Percentiles rank a stretch among this genome's conserved stretches.
Evolutionary conservation across 148 eudicot genomes (phyloP).

Genomic region (Cornus kousa): DNA sequence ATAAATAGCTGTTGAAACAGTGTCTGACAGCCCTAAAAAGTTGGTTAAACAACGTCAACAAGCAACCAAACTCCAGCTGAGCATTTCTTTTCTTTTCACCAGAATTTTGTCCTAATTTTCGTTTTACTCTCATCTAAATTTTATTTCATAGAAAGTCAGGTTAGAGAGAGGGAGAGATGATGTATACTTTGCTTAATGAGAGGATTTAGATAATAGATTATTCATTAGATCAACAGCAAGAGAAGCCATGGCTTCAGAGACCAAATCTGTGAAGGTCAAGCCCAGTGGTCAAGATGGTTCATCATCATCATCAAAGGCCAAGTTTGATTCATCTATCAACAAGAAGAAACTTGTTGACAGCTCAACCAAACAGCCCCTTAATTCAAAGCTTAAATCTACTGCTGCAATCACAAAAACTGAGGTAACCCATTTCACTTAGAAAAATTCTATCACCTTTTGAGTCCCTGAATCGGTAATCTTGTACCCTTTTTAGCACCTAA

Average conservation of each 20-base stretch:
- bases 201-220: too few relatives aligned
- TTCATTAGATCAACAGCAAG: neutral
- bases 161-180: neutral
- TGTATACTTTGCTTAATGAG: too few relatives aligned
- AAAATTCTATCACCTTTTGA: constrained; percentile 5
- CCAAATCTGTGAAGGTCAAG: constrained; percentile 34
- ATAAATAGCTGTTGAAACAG: too few relatives aligned
- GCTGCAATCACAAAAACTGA: constrained; percentile 37
- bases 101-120: too few relatives aligned
- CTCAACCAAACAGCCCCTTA: constrained; percentile 31
- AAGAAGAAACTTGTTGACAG: constrained; percentile 42
- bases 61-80: too few relatives aligned
- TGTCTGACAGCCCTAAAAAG: too few relatives aligned
- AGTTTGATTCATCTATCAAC: constrained; percentile 2
- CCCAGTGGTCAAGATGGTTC: constrained; percentile 26
- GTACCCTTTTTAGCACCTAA: neutral
- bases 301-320: constrained; percentile 19
- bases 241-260: constrained; percentile 30
- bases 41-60: too few relatives aligned
- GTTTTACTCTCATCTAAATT: neutral
- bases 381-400: constrained; percentile 37
- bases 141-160: too few relatives aligned
- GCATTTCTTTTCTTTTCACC: too few relatives aligned
- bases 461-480: neutral
- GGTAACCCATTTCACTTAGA: constrained; percentile 34